Percentiles rank a stretch among this genome's conserved stretches.
phyloP scores from a whole-genome alignment of 2,329 filamentous ascomycete species.

The Aspergillus intermedius region DNA sequence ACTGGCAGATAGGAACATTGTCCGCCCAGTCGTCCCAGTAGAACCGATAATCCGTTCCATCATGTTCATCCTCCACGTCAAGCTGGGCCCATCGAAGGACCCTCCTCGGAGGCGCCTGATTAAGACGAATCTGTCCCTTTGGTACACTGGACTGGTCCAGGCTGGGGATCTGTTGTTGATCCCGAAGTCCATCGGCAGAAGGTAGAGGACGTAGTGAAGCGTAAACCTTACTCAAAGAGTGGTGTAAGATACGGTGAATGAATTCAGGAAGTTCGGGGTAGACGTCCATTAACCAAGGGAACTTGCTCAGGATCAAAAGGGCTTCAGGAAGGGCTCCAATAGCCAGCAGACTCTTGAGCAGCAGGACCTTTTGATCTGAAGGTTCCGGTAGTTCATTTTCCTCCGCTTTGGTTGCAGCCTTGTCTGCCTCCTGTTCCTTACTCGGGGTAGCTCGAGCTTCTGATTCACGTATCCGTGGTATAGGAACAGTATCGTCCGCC shows the following conservation, averaged over 20 bases:
- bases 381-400: constrained; percentile 60
- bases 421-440: constrained; percentile 47
- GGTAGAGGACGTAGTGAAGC: constrained; percentile 44
- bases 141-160: constrained; percentile 61
- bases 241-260: constrained; percentile 77
- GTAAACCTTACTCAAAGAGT: constrained; percentile 73
- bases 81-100: constrained; percentile 76
- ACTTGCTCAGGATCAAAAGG: constrained; percentile 82
- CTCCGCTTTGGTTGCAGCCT: constrained; percentile 31
- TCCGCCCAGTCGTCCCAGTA: constrained; percentile 98
- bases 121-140: constrained; percentile 62
- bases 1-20: constrained; percentile 85
- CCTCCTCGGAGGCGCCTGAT: constrained; percentile 56
- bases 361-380: constrained; percentile 76
- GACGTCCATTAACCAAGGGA: constrained; percentile 84
- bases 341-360: constrained; percentile 78
- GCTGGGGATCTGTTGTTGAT: constrained; percentile 46
- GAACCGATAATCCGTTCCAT: constrained; percentile 73
- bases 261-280: constrained; percentile 74
- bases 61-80: constrained; percentile 68
- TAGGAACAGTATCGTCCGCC: constrained; percentile 65
- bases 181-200: constrained; percentile 37
- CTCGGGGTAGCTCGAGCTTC: constrained; percentile 45
- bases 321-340: constrained; percentile 91
- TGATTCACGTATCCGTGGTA: constrained; percentile 46